A percentile compares a stretch with the other conserved stretches of the same genome.
Evolutionary conservation across 345 rosid species (phyloP).

Genomic region (Limnanthes douglasii): DNA sequence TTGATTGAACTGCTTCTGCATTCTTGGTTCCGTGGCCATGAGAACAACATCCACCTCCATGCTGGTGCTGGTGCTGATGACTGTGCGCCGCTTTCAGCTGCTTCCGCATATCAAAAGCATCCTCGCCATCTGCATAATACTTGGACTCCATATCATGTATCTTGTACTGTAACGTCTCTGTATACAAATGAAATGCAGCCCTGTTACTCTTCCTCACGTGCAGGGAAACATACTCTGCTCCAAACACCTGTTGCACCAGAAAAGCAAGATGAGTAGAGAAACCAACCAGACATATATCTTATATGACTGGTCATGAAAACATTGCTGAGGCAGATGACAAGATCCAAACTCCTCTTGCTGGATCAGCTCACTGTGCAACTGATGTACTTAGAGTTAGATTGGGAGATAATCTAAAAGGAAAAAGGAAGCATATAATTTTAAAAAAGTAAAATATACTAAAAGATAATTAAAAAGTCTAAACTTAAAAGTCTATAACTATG

Average conservation of each 20-base stretch:
- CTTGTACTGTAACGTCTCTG: constrained; percentile 48
- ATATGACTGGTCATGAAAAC: too few species aligned
- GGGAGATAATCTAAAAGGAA: too few species aligned
- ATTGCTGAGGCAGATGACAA: too few species aligned
- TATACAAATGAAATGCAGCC: constrained; percentile 60
- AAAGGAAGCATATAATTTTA: too few species aligned
- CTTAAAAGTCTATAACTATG: too few species aligned
- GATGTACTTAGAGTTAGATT: too few species aligned
- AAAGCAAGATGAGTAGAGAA: constrained; percentile 6
- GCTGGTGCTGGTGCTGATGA: constrained; percentile 34
- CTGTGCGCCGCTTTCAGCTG: constrained; percentile 48
- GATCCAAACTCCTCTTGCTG: too few species aligned
- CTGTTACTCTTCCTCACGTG: constrained; percentile 73
- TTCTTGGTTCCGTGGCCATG: constrained; percentile 22
- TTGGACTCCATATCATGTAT: constrained; percentile 70
- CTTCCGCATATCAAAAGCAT: constrained; percentile 77
- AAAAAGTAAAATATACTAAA: too few species aligned
- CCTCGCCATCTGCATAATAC: constrained; percentile 80
- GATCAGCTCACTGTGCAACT: too few species aligned
- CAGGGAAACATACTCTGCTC: constrained; percentile 58
- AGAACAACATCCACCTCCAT: constrained; percentile 52
- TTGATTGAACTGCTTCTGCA: constrained; percentile 20
- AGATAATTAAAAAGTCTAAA: too few species aligned
- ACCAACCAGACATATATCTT: too few species aligned
- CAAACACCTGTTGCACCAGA: constrained; percentile 59